Conservation (phyloP, 2,329 filamentous ascomycete genomes). For the Teratosphaeria nubilosa region DNA sequence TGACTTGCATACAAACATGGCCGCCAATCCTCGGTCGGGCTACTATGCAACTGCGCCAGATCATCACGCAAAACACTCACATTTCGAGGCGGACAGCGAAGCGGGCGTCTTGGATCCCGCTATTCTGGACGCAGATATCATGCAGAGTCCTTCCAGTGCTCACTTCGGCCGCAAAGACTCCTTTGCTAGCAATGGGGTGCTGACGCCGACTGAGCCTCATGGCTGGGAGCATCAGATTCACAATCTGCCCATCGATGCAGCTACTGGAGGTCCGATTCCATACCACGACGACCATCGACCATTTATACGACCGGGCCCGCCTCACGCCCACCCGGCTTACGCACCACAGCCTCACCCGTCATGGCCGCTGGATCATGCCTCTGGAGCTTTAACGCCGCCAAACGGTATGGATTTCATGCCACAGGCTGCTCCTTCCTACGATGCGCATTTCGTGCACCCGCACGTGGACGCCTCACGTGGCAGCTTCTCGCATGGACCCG, state of each 20-base stretch:
- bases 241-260: constrained; percentile 12
- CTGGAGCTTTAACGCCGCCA: constrained; percentile 64
- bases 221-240: constrained; percentile 22
- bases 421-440: constrained; percentile 33
- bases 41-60: constrained; percentile 15
- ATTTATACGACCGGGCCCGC: constrained; percentile 13
- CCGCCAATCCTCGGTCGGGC: constrained; percentile 14
- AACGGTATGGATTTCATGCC: constrained; percentile 56
- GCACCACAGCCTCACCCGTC: constrained; percentile 35
- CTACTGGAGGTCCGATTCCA: constrained; percentile 10
- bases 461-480: constrained; percentile 24
- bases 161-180: constrained; percentile 23
- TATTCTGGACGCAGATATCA: constrained; percentile 22
- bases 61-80: constrained; percentile 11
- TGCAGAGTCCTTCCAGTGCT: constrained; percentile 19
- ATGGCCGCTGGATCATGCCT: constrained; percentile 55
- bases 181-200: constrained; percentile 22
- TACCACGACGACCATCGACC: constrained; percentile 16
- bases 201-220: constrained; percentile 20
- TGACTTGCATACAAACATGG: constrained; percentile 20
- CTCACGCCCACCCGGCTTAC: constrained; percentile 56
- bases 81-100: constrained; percentile 14
- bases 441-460: constrained; percentile 13
- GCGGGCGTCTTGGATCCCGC: constrained; percentile 20
- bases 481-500: constrained; percentile 29